Conservation (phyloP, 2,329 filamentous ascomycete species). For the Celoporthe dispersa region DNA sequence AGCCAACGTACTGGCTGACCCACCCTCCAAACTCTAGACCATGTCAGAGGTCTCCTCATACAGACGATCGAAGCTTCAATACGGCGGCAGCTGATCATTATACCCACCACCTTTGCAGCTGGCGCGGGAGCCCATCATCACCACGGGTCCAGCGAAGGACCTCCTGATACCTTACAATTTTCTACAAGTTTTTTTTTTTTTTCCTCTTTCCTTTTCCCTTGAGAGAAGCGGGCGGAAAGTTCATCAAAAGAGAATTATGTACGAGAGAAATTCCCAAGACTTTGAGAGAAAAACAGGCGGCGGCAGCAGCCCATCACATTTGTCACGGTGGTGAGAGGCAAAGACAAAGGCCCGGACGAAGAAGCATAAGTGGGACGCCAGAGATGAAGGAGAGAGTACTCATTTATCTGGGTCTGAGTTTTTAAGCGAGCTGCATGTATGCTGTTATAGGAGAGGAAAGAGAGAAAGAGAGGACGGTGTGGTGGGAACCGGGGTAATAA, state of each 20-base stretch:
- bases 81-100: conserved; percentile 13
- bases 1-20: not conserved
- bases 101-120: conserved; percentile 10
- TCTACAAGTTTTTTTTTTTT: not conserved
- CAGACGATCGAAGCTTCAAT: not conserved
- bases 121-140: not conserved
- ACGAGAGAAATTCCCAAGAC: conserved; percentile 16
- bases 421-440: conserved; percentile 18
- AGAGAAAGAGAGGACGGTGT: not conserved
- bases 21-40: conserved; percentile 3
- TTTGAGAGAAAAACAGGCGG: not conserved
- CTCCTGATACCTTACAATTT: conserved; percentile 5
- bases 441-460: conserved; percentile 4
- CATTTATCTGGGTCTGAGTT: not conserved
- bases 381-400: not conserved
- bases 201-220: not conserved
- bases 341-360: not conserved
- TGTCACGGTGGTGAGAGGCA: not conserved
- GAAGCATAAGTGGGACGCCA: conserved; percentile 6
- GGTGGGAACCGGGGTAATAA: conserved; percentile 6
- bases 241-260: conserved; percentile 9
- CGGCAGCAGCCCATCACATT: not conserved
- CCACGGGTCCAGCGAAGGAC: not conserved
- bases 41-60: not conserved
- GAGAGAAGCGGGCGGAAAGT: not conserved